These are phyloP conservation scores for Cercospora janseana DNA, from an alignment of 2,329 filamentous ascomycete species.

Conservation along the genomic window DNA sequence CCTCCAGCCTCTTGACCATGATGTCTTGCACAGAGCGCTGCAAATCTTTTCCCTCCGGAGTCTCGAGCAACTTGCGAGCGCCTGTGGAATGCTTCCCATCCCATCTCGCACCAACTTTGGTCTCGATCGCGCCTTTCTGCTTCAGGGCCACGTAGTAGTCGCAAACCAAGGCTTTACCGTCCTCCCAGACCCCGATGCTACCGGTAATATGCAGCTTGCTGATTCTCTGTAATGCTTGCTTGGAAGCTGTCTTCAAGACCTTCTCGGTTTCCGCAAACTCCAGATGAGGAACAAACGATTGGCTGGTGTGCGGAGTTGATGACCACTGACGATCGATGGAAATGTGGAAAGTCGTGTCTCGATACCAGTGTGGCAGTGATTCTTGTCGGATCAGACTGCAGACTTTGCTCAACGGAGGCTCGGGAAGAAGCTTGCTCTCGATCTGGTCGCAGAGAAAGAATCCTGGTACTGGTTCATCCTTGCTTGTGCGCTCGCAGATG, in stretches of 20 bases:
- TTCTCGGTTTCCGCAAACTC: not conserved
- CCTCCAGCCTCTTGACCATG: not conserved
- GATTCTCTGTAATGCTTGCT: not conserved
- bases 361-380: not conserved
- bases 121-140: not conserved
- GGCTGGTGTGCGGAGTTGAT: not conserved
- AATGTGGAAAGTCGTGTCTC: not conserved
- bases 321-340: not conserved
- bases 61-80: no score
- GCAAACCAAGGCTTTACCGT: not conserved
- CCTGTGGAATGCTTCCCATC: not conserved
- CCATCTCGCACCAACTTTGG: not conserved
- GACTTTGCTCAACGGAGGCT: not conserved
- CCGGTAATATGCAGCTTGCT: not conserved
- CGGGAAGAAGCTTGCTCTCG: not conserved
- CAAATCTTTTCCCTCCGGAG: no score
- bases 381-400: not conserved
- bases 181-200: not conserved
- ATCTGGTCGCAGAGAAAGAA: not conserved
- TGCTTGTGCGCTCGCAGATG: not conserved
- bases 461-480: not conserved
- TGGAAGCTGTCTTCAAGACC: not conserved
- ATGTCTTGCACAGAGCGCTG: not conserved
- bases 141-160: slow-evolving; percentile 2
- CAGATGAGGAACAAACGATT: not conserved